Base-by-base conservation (phyloP, 495 filamentous ascomycete species). In the Xylaria longipes region DNA sequence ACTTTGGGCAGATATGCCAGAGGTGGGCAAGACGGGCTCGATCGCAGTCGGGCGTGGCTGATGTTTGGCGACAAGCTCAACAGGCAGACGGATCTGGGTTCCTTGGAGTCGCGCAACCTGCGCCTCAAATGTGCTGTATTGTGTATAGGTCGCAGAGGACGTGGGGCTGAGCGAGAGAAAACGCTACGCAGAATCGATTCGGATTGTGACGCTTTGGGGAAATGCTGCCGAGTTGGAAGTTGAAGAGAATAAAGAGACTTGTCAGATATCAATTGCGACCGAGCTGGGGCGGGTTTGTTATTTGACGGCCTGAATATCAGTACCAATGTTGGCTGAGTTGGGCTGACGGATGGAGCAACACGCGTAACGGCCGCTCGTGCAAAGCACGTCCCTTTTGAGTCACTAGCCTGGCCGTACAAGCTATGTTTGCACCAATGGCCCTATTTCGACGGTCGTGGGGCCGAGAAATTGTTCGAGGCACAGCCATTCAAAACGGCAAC, bases 261-360 rank as follows among this genome's bases (percentile, higher is more conserved):
- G 27, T 60, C 50, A 54, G 25, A 29, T 41, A 45, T 52, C 39
- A 27, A 14, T 20, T 65, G 41, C 41, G 17, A 25, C 62, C 41
- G 31, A 50, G 29, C 20, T 52, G 20, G 25, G 66, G 46, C 52
- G 14, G 37, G 50, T 68, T 57, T 68, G 50, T 46, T 68, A 68
- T 60, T 60, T 60, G 66, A 58, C 41, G 25, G 33, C 65, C 46
- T 54, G 65, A 56, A 67, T 41, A 67, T 41, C 27, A 50, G 31
- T 46, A 29, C 29, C 7, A 35, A 14, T 22, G 31, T 43, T 43
- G 65, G 65, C 65, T 67, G 43, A 56, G 65, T 41, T 56, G 48
- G 64, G 62, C 62, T 65, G 62, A 62, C 37, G 35, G 58, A 62
- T 62, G 41, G 57, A 22, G 31, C n/a, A n/a, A 48, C 62, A 65